Base-by-base conservation (phyloP, 352 stramenopile genomes). In the Globisporangium spinosum region DNA sequence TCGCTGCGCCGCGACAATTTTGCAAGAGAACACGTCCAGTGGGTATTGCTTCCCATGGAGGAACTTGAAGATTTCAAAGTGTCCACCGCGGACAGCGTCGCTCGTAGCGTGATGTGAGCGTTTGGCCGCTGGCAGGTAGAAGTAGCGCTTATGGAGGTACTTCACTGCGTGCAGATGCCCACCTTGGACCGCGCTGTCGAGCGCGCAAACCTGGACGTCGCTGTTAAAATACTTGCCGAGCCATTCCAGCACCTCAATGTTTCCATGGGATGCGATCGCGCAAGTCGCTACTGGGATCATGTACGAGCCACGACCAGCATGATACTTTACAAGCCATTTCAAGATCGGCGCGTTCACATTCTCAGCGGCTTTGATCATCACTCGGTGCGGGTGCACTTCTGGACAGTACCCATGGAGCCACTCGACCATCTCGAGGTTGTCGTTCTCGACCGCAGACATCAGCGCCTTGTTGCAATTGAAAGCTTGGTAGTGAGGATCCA, bases 381-480 rank as follows among this genome's bases (percentile, higher is more conserved):
- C 23, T 27, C 20, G 27, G 51, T 23, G 51, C 0, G 51, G 51
- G 10, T 57, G 3, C n/a, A 57, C 23, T 13, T 27, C 10, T n/a
- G 23, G 12, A 17, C 23, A 57, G 51, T 34, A 57, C 12, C 15
- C 51, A 27, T 34, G 23, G 22, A 57, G 51, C 51, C 51, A 57
- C 23, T 57, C 1, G 6, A 34, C 23, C 12, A 57, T 57, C 51
- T 32, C 51, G 51, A 57, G 51, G 23, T 57, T 57, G 3, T 34
- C 22, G 22, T 57, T 57, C 23, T 17, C 23, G 22, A 57, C 23
- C 6, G 51, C 23, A 34, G 7, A n/a, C 51, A 22, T 12, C 10
- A 57, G 51, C 51, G 29, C 20, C 22, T 35, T 57, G 51, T 23
- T 57, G 22, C 51, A 57, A 27, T 57, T 57, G 23, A 35, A 57